Evolutionary conservation across 2,329 filamentous ascomycete genomes (phyloP).

Genomic region (Diaporthe helianthi): DNA sequence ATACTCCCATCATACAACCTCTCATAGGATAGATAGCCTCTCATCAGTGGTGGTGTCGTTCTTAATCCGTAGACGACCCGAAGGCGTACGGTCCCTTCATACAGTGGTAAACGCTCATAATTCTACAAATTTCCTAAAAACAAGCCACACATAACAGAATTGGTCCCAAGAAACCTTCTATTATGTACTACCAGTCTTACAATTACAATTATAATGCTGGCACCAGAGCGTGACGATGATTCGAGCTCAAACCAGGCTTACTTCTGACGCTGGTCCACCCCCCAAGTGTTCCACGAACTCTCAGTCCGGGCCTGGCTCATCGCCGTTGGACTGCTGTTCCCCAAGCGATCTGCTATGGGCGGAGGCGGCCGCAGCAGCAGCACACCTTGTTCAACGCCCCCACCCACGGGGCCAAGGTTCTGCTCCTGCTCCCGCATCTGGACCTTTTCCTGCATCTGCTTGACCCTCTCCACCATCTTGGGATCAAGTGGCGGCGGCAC

Average conservation of each 20-base stretch:
- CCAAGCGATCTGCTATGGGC: not conserved
- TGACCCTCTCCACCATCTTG: slow-evolving; percentile 12
- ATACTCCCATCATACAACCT: no score
- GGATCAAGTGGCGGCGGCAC: slow-evolving; percentile 25
- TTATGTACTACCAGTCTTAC: not conserved
- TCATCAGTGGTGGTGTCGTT: no score
- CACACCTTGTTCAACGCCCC: not conserved
- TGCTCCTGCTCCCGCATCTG: slow-evolving; percentile 1
- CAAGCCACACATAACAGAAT: no score
- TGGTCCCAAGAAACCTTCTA: not conserved
- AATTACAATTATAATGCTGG: not conserved
- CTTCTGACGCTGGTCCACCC: not conserved
- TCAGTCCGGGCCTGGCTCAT: slow-evolving; percentile 14
- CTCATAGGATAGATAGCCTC: no score
- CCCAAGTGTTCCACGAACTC: slow-evolving; percentile 20
- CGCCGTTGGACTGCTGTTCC: not conserved
- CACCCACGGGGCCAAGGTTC: not conserved
- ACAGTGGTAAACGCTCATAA: no score
- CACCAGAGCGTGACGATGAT: not conserved
- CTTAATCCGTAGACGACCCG: no score
- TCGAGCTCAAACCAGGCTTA: not conserved
- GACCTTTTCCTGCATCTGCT: not conserved
- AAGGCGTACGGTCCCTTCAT: no score
- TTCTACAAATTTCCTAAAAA: no score
- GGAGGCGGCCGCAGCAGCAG: slow-evolving; percentile 17